Evolutionary conservation across 2,329 filamentous ascomycete genomes (phyloP).

Genomic region (Cladosporium sp.): DNA sequence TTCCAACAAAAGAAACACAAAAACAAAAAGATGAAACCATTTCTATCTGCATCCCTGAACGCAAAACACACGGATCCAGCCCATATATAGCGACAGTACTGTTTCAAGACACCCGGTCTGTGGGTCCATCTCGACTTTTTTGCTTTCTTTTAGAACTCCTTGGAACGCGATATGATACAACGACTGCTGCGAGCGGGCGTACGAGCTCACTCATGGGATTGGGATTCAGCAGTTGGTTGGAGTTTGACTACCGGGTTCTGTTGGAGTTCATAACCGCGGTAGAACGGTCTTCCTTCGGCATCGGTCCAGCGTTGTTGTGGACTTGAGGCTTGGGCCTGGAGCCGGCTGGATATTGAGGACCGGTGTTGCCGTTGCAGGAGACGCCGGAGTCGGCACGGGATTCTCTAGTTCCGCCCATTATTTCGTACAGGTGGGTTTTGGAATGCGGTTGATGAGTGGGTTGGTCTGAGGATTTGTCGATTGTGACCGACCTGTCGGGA

Average conservation of each 20-base stretch:
- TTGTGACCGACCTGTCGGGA: not conserved
- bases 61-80: not conserved
- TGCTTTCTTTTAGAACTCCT: not conserved
- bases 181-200: not conserved
- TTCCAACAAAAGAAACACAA: not conserved
- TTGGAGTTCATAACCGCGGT: not conserved
- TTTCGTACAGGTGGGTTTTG: not conserved
- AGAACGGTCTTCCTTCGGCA: not conserved
- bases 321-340: not conserved
- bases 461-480: not conserved
- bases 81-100: conserved; percentile 2
- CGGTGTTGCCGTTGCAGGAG: not conserved
- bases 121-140: not conserved
- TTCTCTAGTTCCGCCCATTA: conserved; percentile 4
- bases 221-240: not conserved
- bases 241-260: not conserved
- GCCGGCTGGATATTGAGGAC: not conserved
- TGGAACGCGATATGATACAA: not conserved
- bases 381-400: conserved; percentile 8
- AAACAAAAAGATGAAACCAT: not conserved
- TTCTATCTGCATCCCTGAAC: not conserved
- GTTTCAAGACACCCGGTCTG: not conserved
- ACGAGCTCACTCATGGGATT: not conserved
- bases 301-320: not conserved
- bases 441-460: not conserved